Base-by-base conservation (phyloP, 148 eudicot species). In the Euryodendron excelsum region DNA sequence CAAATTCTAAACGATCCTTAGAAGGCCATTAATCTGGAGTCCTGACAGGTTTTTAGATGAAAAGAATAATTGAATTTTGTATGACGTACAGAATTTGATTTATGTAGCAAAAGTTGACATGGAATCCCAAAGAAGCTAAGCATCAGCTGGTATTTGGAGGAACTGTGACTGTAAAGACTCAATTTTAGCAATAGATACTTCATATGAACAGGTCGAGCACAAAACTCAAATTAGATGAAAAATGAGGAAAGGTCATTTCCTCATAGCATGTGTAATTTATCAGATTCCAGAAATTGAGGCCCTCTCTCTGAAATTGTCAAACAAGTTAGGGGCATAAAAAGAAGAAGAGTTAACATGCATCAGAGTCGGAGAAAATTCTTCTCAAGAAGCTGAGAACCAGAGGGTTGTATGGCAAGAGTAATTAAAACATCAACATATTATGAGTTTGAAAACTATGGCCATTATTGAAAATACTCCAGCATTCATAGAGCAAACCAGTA, bases 401-500 rank as follows among this genome's bases (percentile, higher is more conserved):
- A 60, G 79, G 78, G 50, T 28, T 27, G 28, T 52, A 82, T 60
- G 70, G 58, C n/a, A 13, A 82, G 68, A 74, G 31, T 31, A 77
- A 73, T 7, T 45, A 27, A 76, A 56, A 59, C 80, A 81, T 36
- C 34, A 55, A 76, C 39, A 50, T 9, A 77, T 34, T 67, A 59
- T 17, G 62, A 78, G 69, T 58, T 34, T 20, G 72, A 74, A 36
- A 67, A 52, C 68, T 44, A 56, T 18, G 79, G 70, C 23, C 12
- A 80, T 67, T n/a, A n/a, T n/a, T n/a, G n/a, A n/a, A n/a, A n/a
- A n/a, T 70, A 55, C 66, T 61, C 60, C 23, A 33, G 83, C 71
- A 68, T 62, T 80, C n/a, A 80, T 66, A 75, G 82, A 80, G 82
- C 73, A 65, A 68, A 75, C 28, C 56, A 80, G 18, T 5, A 60